Evolutionary conservation across 116 monocot species (phyloP).

Genomic region (Papilionanthe hybrid): DNA sequence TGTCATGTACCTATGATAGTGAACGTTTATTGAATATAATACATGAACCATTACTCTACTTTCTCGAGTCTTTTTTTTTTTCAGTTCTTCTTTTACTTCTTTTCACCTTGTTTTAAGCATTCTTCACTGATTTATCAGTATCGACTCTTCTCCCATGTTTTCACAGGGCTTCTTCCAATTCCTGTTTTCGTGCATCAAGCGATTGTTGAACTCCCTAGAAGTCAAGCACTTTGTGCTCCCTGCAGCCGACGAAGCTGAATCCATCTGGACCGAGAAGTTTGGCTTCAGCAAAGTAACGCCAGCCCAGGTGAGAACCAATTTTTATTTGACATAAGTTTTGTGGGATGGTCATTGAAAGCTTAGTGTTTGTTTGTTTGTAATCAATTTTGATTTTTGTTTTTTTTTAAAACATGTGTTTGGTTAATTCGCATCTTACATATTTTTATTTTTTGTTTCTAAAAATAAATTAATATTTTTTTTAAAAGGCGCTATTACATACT

Average conservation of each 20-base stretch:
- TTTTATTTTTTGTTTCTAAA: too few relatives aligned
- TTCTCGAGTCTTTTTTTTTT: too few relatives aligned
- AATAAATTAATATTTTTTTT: too few relatives aligned
- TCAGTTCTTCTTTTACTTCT: too few relatives aligned
- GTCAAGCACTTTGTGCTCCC: conserved; percentile 56
- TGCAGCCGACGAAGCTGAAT: conserved; percentile 37
- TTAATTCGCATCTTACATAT: too few relatives aligned
- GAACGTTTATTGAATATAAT: too few relatives aligned
- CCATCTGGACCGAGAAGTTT: conserved; percentile 47
- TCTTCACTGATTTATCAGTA: not conserved
- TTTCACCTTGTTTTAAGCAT: not conserved
- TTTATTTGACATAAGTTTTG: not conserved
- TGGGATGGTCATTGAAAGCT: not conserved
- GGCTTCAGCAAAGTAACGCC: conserved; percentile 32
- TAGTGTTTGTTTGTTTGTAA: not conserved
- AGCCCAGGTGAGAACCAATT: conserved; percentile 21
- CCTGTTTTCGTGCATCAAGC: conserved; percentile 37
- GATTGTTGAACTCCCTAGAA: conserved; percentile 31
- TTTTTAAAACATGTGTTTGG: too few relatives aligned
- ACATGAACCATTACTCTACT: too few relatives aligned
- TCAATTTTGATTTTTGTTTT: not conserved
- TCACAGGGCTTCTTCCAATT: conserved; percentile 45
- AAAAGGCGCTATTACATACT: too few relatives aligned
- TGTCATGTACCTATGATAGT: too few relatives aligned
- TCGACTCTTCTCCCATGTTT: not conserved